Base-by-base conservation (phyloP, 2,329 filamentous ascomycete species). In the Ceratocystis eucalypticola region DNA sequence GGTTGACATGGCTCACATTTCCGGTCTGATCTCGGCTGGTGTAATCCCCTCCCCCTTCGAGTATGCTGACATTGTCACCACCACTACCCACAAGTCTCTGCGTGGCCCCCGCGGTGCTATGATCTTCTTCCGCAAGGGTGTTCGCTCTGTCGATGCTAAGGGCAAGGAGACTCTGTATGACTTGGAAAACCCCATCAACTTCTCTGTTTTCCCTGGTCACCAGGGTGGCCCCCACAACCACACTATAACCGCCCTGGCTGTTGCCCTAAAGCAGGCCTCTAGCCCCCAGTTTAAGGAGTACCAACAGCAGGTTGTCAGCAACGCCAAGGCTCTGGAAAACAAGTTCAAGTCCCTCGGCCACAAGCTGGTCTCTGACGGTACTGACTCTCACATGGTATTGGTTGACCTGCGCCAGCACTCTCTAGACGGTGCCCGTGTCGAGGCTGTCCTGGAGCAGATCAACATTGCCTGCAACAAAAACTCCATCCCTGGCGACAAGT, bases 391-490 rank as follows among this genome's bases (percentile, higher is more conserved):
- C 81, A 91, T 99, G 82, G 92, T 99, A 62, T 87, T 99, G 67
- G 79, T 99, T 69, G 94, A 99, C 77, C 86, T 99, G 71, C 92
- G 95, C 76, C 86, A 91, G 74, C 84, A 89, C 75, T 82, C 80
- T 70, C 85, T 99, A 20, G 94, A 99, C 73, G 94, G 94, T 73
- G 94, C 94, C 67, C 91, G 94, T 77, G 89, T 97, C 53, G 94
- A 99, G 83, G 88, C 90, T 69, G 88, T 99, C 68, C 87, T 99
- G 22, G 94, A 99, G 82, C 89, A 95, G 77, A 94, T 96, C 79
- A 96, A 96, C 82, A 96, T 99, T 77, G 92, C 94, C 69, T 96
- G 91, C 85, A 99, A 99, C 87, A 99, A 99, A 87, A 99, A 99
- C 85, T 88, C 90, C 69, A 94, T 96, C 68, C 94, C 94, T 50